Evolutionary conservation across 192 early-diverging fungal species (phyloP).

Genomic region (Entophlyctis helioformis): DNA sequence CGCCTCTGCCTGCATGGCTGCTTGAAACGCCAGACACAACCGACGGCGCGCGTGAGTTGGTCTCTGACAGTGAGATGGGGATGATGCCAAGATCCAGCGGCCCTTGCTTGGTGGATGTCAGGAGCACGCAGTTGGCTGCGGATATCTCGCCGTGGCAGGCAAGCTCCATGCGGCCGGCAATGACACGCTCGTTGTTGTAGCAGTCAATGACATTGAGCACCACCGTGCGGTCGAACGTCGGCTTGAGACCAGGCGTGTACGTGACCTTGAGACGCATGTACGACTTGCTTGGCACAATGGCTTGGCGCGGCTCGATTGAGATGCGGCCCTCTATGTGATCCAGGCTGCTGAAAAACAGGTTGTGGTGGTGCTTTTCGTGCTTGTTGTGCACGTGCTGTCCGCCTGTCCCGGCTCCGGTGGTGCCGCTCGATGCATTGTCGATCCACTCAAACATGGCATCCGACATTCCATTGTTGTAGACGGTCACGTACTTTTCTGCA

Average conservation of each 20-base stretch:
- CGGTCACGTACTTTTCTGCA: background rate
- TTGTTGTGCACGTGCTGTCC: no score
- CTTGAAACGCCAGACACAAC: no score
- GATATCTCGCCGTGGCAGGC: slow-evolving; percentile 21
- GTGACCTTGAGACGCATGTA: slow-evolving; percentile 7
- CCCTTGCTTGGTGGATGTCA: slow-evolving; percentile 25
- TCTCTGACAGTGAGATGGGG: no score
- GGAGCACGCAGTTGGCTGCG: slow-evolving; percentile 15
- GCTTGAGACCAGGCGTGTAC: slow-evolving; percentile 26
- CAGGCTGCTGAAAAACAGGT: no score
- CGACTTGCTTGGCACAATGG: slow-evolving; percentile 6
- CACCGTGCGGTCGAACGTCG: slow-evolving; percentile 10
- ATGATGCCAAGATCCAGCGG: slow-evolving; percentile 28
- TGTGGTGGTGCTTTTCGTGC: no score
- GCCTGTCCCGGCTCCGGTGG: background rate
- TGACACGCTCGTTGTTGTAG: background rate
- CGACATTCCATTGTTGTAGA: slow-evolving; percentile 20
- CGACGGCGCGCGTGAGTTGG: no score
- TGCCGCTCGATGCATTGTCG: background rate
- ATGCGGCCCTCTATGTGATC: slow-evolving; percentile 22
- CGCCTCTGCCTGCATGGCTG: no score
- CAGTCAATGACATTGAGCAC: slow-evolving; percentile 17
- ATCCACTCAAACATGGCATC: slow-evolving; percentile 16
- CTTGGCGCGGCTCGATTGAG: slow-evolving; percentile 10
- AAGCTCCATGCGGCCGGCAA: slow-evolving; percentile 14